These are phyloP conservation scores for Populus hybrid DNA, from an alignment of 441 rosid species.

Conservation along the genomic window DNA sequence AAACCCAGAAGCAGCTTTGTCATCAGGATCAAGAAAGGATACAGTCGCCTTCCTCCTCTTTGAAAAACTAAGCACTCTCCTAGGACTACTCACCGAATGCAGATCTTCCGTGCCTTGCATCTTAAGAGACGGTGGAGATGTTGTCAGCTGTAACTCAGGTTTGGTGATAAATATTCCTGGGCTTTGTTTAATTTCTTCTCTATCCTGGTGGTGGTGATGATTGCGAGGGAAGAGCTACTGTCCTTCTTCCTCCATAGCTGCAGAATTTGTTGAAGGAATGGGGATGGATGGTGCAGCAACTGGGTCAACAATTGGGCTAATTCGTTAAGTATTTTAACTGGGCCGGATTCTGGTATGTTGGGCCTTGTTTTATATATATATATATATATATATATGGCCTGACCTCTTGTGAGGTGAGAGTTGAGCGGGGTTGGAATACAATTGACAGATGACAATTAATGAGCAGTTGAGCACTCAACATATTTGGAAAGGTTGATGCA, in stretches of 20 bases:
- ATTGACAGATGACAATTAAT: too few species aligned
- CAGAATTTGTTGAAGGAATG: background rate
- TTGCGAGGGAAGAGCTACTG: background rate
- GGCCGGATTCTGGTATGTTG: background rate
- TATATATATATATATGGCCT: too few species aligned
- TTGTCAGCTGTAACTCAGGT: background rate
- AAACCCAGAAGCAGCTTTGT: conserved; percentile 31
- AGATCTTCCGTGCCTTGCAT: conserved; percentile 49
- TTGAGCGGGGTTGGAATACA: too few species aligned
- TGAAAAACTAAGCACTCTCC: conserved; percentile 49
- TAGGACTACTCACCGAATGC: conserved; percentile 62
- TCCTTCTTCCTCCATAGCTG: background rate
- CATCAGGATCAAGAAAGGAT: conserved; percentile 42
- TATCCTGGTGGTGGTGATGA: background rate
- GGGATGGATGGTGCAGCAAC: background rate
- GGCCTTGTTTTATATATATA: background rate
- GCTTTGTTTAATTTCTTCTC: background rate
- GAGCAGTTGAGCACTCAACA: too few species aligned
- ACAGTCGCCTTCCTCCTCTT: conserved; percentile 46
- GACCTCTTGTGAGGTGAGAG: too few species aligned
- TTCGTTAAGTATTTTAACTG: too few species aligned
- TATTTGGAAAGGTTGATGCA: too few species aligned
- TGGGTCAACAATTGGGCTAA: background rate
- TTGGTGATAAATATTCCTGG: too few species aligned
- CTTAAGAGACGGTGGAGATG: background rate